Percentiles rank a stretch among this genome's conserved stretches.
Evolutionary conservation across 2,329 filamentous ascomycete species (phyloP).

Genomic region (Aspergillus fischeri): DNA sequence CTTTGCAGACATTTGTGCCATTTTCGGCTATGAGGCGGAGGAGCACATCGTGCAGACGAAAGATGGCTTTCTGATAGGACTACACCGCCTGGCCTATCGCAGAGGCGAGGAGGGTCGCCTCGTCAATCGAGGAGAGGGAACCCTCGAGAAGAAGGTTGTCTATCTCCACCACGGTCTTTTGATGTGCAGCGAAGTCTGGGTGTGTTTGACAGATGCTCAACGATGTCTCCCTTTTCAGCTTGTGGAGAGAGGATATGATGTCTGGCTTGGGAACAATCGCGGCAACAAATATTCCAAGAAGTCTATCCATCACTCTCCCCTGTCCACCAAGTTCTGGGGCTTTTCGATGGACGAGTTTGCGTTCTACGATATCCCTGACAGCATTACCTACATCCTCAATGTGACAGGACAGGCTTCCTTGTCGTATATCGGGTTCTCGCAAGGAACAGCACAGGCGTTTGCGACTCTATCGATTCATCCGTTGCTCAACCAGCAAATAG

Average conservation of each 20-base stretch:
- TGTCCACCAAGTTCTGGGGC: slow-evolving; percentile 80
- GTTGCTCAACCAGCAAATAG: slow-evolving; percentile 83
- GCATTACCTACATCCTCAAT: slow-evolving; percentile 83
- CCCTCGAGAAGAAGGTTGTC: slow-evolving; percentile 75
- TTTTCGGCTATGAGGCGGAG: slow-evolving; percentile 90
- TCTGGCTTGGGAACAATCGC: slow-evolving; percentile 96
- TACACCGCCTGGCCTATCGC: slow-evolving; percentile 81
- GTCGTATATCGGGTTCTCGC: slow-evolving; percentile 95
- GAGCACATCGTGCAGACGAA: slow-evolving; percentile 94
- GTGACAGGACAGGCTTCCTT: slow-evolving; percentile 78
- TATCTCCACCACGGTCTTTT: slow-evolving; percentile 94
- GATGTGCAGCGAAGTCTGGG: slow-evolving; percentile 99
- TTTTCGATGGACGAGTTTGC: slow-evolving; percentile 99
- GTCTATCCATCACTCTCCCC: slow-evolving; percentile 70
- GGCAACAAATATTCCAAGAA: slow-evolving; percentile 99
- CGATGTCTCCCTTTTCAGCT: slow-evolving; percentile 83
- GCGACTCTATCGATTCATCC: slow-evolving; percentile 90
- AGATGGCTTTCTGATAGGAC: slow-evolving; percentile 86
- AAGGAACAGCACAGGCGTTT: slow-evolving; percentile 95
- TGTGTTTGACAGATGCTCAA: slow-evolving; percentile 81
- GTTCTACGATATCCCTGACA: slow-evolving; percentile 94
- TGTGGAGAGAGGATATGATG: slow-evolving; percentile 88
- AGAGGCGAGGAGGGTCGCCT: slow-evolving; percentile 74
- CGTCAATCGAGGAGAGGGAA: slow-evolving; percentile 65
- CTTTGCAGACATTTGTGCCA: slow-evolving; percentile 86